These are phyloP conservation scores for Vanrija sp. DNA, from an alignment of 1,284 basidiomycete genomes.

Conservation along the genomic window DNA sequence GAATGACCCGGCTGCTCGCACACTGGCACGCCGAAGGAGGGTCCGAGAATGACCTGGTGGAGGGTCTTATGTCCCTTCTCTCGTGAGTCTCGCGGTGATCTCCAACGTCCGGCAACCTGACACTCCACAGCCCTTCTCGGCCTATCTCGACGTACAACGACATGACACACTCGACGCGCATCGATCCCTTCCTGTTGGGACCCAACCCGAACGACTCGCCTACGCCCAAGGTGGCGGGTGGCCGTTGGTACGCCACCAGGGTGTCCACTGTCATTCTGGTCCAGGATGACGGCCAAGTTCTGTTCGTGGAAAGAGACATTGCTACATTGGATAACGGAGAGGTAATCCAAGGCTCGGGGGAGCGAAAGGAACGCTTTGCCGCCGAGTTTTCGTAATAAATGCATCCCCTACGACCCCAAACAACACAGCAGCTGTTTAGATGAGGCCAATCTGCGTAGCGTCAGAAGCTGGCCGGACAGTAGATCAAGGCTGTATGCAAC, in stretches of 20 bases:
- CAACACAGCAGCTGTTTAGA: conserved; percentile 33
- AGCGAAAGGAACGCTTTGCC: background rate
- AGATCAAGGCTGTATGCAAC: conserved; percentile 29
- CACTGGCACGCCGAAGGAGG: conserved; percentile 24
- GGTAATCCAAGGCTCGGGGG: background rate
- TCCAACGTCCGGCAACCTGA: no score
- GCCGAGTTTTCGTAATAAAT: conserved; percentile 14
- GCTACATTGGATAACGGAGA: conserved; percentile 19
- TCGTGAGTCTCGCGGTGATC: conserved; percentile 23
- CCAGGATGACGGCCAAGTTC: conserved; percentile 32
- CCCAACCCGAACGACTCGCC: conserved; percentile 2
- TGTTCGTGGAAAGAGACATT: conserved; percentile 45
- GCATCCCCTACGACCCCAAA: conserved; percentile 19
- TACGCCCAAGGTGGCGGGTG: background rate
- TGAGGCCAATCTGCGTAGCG: conserved; percentile 48
- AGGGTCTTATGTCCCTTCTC: conserved; percentile 37
- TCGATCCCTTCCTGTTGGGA: conserved; percentile 27
- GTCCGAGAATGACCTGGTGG: conserved; percentile 26
- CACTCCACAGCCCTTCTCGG: no score
- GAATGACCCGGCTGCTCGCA: conserved; percentile 23
- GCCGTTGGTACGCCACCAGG: conserved; percentile 43
- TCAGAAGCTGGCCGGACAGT: background rate
- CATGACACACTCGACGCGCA: conserved; percentile 23
- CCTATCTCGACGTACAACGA: conserved; percentile 1
- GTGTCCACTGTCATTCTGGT: conserved; percentile 44